Base-by-base conservation (phyloP, 441 rosid genomes). In the Populus hybrid region DNA sequence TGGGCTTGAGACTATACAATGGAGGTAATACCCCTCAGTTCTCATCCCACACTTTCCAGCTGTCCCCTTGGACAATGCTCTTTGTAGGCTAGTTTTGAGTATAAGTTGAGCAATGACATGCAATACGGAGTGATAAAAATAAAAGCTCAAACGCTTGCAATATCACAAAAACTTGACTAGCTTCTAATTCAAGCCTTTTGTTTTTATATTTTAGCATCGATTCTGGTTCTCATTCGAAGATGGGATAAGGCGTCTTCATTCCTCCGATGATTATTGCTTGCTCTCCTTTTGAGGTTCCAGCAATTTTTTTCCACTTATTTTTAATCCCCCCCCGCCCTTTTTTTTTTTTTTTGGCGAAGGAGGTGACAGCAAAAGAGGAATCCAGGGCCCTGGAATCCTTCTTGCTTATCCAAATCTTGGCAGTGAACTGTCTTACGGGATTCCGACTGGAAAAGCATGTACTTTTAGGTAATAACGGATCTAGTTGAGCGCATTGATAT, bases 291-390 rank as follows among this genome's bases (percentile, higher is more conserved):
- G 26, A 26, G 26, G 26, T 26, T 26, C 26, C 69, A 79, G 46
- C 21, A 1, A 5, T 18, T 38, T 61, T 75, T 76, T 63, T 67
- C 57, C 11, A 1, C 24, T 78, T 18, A 3, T 54, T 11, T 67
- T 63, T 16, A 14, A 67, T 65, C n/a, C 12, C 46, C 36, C 42
- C 57, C 20, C 0, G 2, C 57, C 57, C 18, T 1, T 4, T 12
- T 4, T 3, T 28, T 28, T 77, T 66, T 75, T 68, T 16, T 8
- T 5, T 61, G 77, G 73, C 35, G 81, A 73, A 66, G 26, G 12
- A 32, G 36, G 30, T 72, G 79, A 23, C 81, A 79, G 54, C 59
- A 72, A 23, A 73, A 76, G 73, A 38, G 63, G 28, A 72, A 21
- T 36, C 54, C 35, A 77, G 32, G 76, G 73, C 72, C 79, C 70